Conservation (phyloP, 2,329 filamentous ascomycete genomes). For the Aphanoascus verrucosus region DNA sequence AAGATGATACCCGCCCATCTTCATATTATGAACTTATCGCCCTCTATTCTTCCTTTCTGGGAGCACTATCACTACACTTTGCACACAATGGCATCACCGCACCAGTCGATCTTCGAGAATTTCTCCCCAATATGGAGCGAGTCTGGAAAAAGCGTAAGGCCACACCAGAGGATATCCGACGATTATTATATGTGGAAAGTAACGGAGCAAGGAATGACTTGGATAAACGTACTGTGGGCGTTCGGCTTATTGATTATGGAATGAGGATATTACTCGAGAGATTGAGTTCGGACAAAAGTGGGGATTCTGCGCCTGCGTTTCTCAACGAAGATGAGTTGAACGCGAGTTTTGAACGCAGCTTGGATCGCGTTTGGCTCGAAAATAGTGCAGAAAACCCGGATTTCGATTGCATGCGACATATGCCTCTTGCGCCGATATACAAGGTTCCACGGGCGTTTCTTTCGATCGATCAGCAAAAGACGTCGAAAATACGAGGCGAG, state of each 20-base stretch:
- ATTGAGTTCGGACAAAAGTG: conserved; percentile 8
- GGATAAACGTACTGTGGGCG: conserved; percentile 13
- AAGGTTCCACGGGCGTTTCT: conserved; percentile 16
- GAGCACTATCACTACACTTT: conserved; percentile 56
- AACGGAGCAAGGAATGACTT: conserved; percentile 9
- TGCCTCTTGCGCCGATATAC: conserved; percentile 28
- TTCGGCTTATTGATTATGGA: conserved; percentile 34
- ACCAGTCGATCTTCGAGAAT: conserved; percentile 52
- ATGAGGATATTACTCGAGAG: conserved; percentile 32
- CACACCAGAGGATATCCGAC: conserved; percentile 53
- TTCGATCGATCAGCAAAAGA: conserved; percentile 24
- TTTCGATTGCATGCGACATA: conserved; percentile 26
- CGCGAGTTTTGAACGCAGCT: conserved; percentile 39
- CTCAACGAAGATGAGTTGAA: conserved; percentile 42
- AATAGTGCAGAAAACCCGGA: conserved; percentile 28
- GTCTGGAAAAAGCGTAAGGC: conserved; percentile 64
- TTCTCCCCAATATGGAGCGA: conserved; percentile 54
- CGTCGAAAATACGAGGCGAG: conserved; percentile 33
- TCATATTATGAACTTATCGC: conserved; percentile 45
- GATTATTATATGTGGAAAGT: conserved; percentile 53
- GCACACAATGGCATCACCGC: conserved; percentile 55
- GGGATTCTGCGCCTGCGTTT: conserved; percentile 13
- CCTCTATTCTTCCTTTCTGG: conserved; percentile 57
- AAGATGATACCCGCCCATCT: conserved; percentile 23
- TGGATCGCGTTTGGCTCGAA: conserved; percentile 38